Percentiles rank a stretch among this genome's conserved stretches.
phyloP scores from a whole-genome alignment of 495 filamentous ascomycete genomes.

The Podospora pseudocomata region DNA sequence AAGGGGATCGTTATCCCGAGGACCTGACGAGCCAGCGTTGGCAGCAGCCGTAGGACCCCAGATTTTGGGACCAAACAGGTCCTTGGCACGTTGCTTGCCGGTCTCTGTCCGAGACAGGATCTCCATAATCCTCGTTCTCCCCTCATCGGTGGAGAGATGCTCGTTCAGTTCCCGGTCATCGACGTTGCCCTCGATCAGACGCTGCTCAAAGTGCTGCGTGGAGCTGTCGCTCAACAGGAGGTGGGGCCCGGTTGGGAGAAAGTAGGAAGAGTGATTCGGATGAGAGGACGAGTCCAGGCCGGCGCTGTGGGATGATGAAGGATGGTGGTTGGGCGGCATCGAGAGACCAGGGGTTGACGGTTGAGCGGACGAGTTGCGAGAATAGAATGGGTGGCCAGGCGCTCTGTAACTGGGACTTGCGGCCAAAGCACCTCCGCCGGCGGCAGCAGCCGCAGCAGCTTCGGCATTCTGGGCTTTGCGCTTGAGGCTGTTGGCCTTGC shows the following conservation, averaged over 20 bases:
- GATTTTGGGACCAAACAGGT: conserved; percentile 37
- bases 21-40: neutral
- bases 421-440: conserved; percentile 20
- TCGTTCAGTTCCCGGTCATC: conserved; percentile 32
- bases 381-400: conserved; percentile 34
- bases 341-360: conserved; percentile 40
- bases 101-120: conserved; percentile 38
- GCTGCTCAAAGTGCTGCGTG: conserved; percentile 40
- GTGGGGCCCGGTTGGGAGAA: conserved; percentile 35
- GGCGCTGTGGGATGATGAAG: conserved; percentile 27
- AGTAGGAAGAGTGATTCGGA: conserved; percentile 23
- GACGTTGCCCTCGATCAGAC: conserved; percentile 34
- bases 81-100: conserved; percentile 39
- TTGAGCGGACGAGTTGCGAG: conserved; percentile 36
- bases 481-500: conserved; percentile 65
- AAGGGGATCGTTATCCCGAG: conserved; percentile 29
- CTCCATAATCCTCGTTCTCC: conserved; percentile 37
- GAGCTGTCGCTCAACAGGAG: conserved; percentile 30
- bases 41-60: conserved; percentile 25
- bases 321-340: conserved; percentile 31
- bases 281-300: conserved; percentile 31
- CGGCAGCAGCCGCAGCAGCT: conserved; percentile 34
- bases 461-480: conserved; percentile 53
- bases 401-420: conserved; percentile 38
- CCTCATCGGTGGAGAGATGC: conserved; percentile 29